These are phyloP conservation scores for Ramichloridium luteum DNA, from an alignment of 2,329 filamentous ascomycete genomes.

Conservation along the genomic window DNA sequence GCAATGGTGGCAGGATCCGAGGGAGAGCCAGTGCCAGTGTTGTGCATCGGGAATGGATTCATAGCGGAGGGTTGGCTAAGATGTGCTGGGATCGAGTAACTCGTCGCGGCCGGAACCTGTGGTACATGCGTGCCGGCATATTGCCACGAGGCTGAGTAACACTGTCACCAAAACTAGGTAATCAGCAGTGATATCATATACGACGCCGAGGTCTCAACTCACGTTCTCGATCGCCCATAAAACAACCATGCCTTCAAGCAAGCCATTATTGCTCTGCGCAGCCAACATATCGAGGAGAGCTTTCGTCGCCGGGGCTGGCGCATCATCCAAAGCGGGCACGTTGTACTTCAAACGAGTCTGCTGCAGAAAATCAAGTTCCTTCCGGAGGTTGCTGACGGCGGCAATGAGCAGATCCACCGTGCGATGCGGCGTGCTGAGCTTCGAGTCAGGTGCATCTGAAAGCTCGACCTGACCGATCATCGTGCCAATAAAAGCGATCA, in stretches of 20 bases:
- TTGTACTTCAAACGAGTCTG: constrained; percentile 49
- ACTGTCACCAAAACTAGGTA: no score
- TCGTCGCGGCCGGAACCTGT: no score
- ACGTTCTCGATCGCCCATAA: constrained; percentile 64
- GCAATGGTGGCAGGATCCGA: constrained; percentile 6
- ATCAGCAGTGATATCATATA: constrained; percentile 6
- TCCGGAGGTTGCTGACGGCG: constrained; percentile 52
- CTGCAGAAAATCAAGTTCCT: constrained; percentile 57
- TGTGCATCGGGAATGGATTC: constrained; percentile 9
- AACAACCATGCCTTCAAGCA: constrained; percentile 59
- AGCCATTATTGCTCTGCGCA: constrained; percentile 36
- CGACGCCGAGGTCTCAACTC: constrained; percentile 12
- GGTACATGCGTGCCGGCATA: no score
- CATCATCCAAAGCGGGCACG: constrained; percentile 37
- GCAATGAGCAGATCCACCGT: constrained; percentile 52
- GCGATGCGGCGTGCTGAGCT: constrained; percentile 40
- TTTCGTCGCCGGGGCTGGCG: constrained; percentile 37
- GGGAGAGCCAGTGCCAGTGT: constrained; percentile 4
- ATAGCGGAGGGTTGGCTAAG: constrained; percentile 12
- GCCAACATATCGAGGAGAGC: constrained; percentile 48
- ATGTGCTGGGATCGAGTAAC: constrained; percentile 23
- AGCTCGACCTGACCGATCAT: constrained; percentile 51
- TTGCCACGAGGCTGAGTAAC: constrained; percentile 37
- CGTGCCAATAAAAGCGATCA: constrained; percentile 55
- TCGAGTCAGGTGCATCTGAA: constrained; percentile 32